phyloP scores from a whole-genome alignment of 108 stramenopile genomes.

The Skeletonema costatum region DNA sequence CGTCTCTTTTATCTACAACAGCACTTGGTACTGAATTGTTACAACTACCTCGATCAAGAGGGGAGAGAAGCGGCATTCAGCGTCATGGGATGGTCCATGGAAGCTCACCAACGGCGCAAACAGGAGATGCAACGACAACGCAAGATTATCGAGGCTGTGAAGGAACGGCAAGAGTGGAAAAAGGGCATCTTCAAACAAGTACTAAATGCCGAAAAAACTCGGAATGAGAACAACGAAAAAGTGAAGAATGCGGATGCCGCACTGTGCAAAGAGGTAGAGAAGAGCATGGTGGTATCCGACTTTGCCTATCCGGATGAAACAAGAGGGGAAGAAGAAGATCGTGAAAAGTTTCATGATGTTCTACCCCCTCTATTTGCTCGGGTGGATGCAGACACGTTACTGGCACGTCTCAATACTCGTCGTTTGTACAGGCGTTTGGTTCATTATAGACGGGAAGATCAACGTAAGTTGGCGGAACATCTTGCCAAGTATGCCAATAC shows the following conservation, averaged over 20 bases:
- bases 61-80: not conserved
- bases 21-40: not conserved
- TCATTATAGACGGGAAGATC: conserved; percentile 18
- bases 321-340: conserved; percentile 18
- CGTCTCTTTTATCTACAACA: not conserved
- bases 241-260: not conserved
- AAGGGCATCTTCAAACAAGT: not conserved
- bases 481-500: not conserved
- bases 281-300: conserved; percentile 22
- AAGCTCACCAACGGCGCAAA: not conserved
- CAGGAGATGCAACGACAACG: not conserved
- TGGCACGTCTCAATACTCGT: conserved; percentile 45
- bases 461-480: not conserved
- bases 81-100: conserved; percentile 6
- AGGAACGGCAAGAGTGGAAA: conserved; percentile 10
- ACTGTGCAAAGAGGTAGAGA: conserved; percentile 1
- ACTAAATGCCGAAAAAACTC: not conserved
- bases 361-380: conserved; percentile 30
- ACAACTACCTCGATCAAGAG: conserved; percentile 1
- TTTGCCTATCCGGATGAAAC: conserved; percentile 13
- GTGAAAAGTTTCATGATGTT: not conserved
- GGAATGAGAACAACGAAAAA: conserved; percentile 4
- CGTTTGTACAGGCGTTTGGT: conserved; percentile 25
- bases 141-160: conserved; percentile 1
- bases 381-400: conserved; percentile 33